These are phyloP conservation scores for Sporothrix sp. DNA, from an alignment of 2,329 filamentous ascomycete species.

Conservation along the genomic window DNA sequence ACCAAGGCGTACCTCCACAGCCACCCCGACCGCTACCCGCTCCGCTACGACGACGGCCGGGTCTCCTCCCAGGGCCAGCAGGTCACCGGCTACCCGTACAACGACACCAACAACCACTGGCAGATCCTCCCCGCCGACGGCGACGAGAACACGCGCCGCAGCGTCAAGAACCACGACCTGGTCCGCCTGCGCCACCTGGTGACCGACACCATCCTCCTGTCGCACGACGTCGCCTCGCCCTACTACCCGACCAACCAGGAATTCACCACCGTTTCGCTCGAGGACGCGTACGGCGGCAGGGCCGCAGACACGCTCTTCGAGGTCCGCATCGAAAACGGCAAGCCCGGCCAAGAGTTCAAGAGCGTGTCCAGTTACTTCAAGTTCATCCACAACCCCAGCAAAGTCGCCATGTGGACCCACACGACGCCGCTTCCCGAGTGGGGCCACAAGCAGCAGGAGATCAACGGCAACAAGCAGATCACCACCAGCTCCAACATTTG, in stretches of 20 bases:
- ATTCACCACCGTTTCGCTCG: slow-evolving; percentile 72
- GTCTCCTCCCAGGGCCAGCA: slow-evolving; percentile 97
- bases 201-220: slow-evolving; percentile 78
- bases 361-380: slow-evolving; percentile 91
- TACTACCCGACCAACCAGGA: slow-evolving; percentile 97
- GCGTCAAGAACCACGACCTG: slow-evolving; percentile 73
- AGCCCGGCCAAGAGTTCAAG: slow-evolving; percentile 74
- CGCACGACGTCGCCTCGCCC: slow-evolving; percentile 94
- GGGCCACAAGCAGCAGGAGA: slow-evolving; percentile 95
- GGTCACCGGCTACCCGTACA: slow-evolving; percentile 94
- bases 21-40: slow-evolving; percentile 77
- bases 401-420: slow-evolving; percentile 99
- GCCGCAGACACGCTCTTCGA: slow-evolving; percentile 90
- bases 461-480: slow-evolving; percentile 98
- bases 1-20: slow-evolving; percentile 95
- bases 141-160: slow-evolving; percentile 47
- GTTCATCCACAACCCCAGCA: slow-evolving; percentile 85
- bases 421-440: slow-evolving; percentile 91
- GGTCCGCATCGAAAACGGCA: slow-evolving; percentile 79
- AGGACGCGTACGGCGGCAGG: slow-evolving; percentile 63
- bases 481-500: slow-evolving; percentile 85
- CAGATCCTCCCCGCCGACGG: slow-evolving; percentile 67
- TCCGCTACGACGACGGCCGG: slow-evolving; percentile 93
- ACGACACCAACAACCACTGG: slow-evolving; percentile 99
- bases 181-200: slow-evolving; percentile 78